Evolutionary conservation across 805 yeast genomes (phyloP).

Genomic region (Barnettozyma populi): DNA sequence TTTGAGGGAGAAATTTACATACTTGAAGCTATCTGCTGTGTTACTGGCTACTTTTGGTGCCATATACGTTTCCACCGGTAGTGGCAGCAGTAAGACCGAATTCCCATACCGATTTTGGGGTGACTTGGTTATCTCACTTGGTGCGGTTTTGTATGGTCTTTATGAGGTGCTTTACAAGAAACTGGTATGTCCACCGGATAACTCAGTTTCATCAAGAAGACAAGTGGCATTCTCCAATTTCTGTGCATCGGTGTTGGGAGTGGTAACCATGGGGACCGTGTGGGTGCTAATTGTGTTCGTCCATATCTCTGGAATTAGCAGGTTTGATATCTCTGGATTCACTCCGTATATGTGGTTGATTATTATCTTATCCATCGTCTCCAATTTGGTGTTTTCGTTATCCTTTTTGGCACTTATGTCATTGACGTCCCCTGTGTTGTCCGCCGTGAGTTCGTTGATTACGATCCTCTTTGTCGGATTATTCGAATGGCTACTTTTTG

Average conservation of each 20-base stretch:
- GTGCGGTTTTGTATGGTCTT: constrained; percentile 74
- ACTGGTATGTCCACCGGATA: constrained; percentile 66
- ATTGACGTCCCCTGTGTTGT: constrained; percentile 77
- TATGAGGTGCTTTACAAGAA: constrained; percentile 82
- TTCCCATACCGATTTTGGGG: constrained; percentile 65
- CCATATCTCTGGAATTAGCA: constrained; percentile 51
- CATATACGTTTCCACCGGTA: constrained; percentile 56
- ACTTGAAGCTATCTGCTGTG: constrained; percentile 63
- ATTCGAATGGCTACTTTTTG: constrained; percentile 66
- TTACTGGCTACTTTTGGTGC: constrained; percentile 70
- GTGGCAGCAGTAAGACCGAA: constrained; percentile 7
- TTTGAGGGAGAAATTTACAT: constrained; percentile 57
- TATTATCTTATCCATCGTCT: constrained; percentile 47
- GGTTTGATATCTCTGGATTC: constrained; percentile 43
- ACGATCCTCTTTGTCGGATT: constrained; percentile 78
- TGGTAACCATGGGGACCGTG: constrained; percentile 45
- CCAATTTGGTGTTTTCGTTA: constrained; percentile 66
- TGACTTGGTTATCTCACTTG: constrained; percentile 61
- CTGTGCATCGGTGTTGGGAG: constrained; percentile 63
- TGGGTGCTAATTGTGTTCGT: constrained; percentile 43
- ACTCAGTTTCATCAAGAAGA: constrained; percentile 53
- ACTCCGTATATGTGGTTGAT: constrained; percentile 31
- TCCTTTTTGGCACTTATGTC: constrained; percentile 75
- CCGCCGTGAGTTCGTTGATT: constrained; percentile 61
- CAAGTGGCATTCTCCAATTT: constrained; percentile 80